phyloP scores from a whole-genome alignment of 1,139 yeast genomes.

The Sugiyamaella japonica region DNA sequence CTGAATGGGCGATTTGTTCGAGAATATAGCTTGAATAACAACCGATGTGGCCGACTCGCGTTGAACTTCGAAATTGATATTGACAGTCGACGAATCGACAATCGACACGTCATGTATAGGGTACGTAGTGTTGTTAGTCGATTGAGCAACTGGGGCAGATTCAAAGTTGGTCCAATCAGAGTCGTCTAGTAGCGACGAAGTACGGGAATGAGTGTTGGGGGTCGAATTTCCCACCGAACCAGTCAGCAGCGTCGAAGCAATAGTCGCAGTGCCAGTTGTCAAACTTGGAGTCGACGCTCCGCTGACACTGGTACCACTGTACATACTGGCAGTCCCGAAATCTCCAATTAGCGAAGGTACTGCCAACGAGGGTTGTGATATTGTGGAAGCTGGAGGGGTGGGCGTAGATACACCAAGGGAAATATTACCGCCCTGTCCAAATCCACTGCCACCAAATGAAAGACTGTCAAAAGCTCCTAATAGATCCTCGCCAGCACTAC shows the following conservation, averaged over 20 bases:
- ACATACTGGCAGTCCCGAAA: constrained; percentile 27
- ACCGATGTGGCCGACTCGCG: constrained; percentile 44
- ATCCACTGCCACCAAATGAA: constrained; percentile 46
- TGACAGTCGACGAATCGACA: constrained; percentile 42
- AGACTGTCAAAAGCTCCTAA: constrained; percentile 69
- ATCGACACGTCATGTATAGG: constrained; percentile 25
- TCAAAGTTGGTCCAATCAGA: constrained; percentile 25
- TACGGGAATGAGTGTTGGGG: constrained; percentile 15
- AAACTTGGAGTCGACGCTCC: constrained; percentile 5
- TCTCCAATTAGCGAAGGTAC: constrained; percentile 14
- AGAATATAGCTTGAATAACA: constrained; percentile 49
- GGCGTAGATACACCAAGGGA: constrained; percentile 36
- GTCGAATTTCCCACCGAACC: constrained; percentile 1
- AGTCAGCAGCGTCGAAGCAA: constrained; percentile 36
- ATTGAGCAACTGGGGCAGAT: constrained; percentile 23
- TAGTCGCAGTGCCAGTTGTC: constrained; percentile 30
- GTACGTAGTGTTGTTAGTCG: constrained; percentile 16
- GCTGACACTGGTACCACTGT: constrained; percentile 38
- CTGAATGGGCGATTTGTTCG: constrained; percentile 48
- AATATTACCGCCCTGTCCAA: constrained; percentile 47
- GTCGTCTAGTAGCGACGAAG: constrained; percentile 20
- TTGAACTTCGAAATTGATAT: constrained; percentile 53
- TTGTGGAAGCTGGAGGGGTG: constrained; percentile 25
- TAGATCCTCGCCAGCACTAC: constrained; percentile 55
- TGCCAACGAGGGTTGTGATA: constrained; percentile 37